Conservation (phyloP, 2,329 filamentous ascomycete genomes). For the Aschersonia sp. region DNA sequence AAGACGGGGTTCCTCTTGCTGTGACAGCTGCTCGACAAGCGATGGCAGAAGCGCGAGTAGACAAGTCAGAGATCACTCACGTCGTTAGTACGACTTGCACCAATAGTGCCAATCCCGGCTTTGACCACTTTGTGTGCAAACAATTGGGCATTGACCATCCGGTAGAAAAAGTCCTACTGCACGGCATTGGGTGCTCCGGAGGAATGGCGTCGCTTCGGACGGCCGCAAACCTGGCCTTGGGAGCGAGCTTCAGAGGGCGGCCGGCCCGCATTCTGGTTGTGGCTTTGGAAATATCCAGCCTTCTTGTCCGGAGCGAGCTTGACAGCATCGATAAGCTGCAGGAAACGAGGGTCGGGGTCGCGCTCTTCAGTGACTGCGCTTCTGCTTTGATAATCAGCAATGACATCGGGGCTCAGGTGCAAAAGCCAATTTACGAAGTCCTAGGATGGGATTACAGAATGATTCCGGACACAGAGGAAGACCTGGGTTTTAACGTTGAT, state of each 20-base stretch:
- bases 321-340: slow-evolving; percentile 44
- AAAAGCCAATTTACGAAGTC: slow-evolving; percentile 38
- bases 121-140: slow-evolving; percentile 49
- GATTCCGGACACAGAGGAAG: slow-evolving; percentile 44
- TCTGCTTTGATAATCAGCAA: slow-evolving; percentile 52
- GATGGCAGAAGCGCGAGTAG: background rate
- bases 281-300: slow-evolving; percentile 47
- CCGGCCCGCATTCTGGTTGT: slow-evolving; percentile 45
- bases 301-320: slow-evolving; percentile 48
- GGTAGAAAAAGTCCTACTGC: slow-evolving; percentile 51
- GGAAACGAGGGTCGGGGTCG: slow-evolving; percentile 48
- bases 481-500: slow-evolving; percentile 52
- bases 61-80: slow-evolving; percentile 40
- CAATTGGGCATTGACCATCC: slow-evolving; percentile 38
- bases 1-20: background rate
- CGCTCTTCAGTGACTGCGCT: slow-evolving; percentile 58
- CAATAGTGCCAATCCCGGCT: slow-evolving; percentile 54
- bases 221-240: slow-evolving; percentile 51
- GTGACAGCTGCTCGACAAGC: background rate
- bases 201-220: slow-evolving; percentile 47
- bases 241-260: slow-evolving; percentile 40
- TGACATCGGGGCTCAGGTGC: slow-evolving; percentile 30
- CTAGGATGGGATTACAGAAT: slow-evolving; percentile 51
- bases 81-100: slow-evolving; percentile 55
- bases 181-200: slow-evolving; percentile 52